These are phyloP conservation scores for Phlebopus sp. DNA, from an alignment of 1,284 basidiomycete species.

Conservation along the genomic window DNA sequence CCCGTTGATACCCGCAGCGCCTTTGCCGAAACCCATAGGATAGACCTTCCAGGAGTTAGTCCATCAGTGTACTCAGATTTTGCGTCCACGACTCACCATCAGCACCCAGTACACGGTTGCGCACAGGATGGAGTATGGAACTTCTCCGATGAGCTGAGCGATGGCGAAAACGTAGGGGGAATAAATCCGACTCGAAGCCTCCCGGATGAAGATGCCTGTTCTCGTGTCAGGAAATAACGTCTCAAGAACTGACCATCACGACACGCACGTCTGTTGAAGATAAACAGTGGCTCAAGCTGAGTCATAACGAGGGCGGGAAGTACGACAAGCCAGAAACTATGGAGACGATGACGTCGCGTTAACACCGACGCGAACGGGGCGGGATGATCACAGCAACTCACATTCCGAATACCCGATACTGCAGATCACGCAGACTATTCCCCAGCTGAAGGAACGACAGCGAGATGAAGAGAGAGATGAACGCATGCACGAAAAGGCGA, in stretches of 20 bases:
- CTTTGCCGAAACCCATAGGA: constrained; percentile 73
- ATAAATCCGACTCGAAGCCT: constrained; percentile 75
- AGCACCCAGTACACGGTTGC: constrained; percentile 76
- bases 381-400: constrained; percentile 31
- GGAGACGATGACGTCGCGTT: constrained; percentile 9
- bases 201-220: constrained; percentile 61
- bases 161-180: constrained; percentile 81
- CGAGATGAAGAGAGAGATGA: constrained; percentile 78
- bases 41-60: constrained; percentile 46
- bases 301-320: constrained; percentile 76
- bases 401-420: constrained; percentile 84
- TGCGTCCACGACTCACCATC: constrained; percentile 43
- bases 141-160: constrained; percentile 79
- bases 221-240: background rate
- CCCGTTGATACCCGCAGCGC: constrained; percentile 54
- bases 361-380: background rate
- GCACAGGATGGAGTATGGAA: constrained; percentile 76
- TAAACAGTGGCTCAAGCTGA: constrained; percentile 85
- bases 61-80: background rate
- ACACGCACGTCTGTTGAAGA: constrained; percentile 65
- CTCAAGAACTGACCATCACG: background rate
- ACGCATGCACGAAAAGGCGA: constrained; percentile 73
- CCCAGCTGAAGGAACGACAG: constrained; percentile 82
- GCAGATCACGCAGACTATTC: constrained; percentile 65
- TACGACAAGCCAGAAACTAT: constrained; percentile 67